phyloP scores from a whole-genome alignment of 257 asterid genomes.

The Lavandula angustifolia region DNA sequence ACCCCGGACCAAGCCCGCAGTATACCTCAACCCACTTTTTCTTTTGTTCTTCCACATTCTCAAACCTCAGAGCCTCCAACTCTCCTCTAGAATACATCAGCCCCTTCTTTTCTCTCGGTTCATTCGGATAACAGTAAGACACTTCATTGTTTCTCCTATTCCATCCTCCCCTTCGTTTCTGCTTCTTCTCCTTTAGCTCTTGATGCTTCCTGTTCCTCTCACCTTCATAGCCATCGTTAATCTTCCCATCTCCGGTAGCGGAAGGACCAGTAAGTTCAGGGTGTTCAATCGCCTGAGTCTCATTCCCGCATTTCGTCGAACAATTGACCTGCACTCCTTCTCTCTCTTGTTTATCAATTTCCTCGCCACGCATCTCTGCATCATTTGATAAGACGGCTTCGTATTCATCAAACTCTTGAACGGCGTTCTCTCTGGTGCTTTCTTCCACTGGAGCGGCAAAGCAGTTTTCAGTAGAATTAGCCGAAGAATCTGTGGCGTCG shows the following conservation, averaged over 20 bases:
- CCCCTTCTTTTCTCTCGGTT: constrained; percentile 42
- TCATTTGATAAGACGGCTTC: neutral
- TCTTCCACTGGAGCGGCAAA: constrained; percentile 19
- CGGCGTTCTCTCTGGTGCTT: neutral
- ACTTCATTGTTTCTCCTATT: constrained; percentile 33
- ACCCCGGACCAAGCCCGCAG: constrained; percentile 59
- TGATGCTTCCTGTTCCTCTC: constrained; percentile 31
- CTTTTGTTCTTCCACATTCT: constrained; percentile 61
- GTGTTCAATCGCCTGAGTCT: constrained; percentile 34
- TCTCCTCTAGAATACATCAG: constrained; percentile 53
- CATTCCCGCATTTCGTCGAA: constrained; percentile 41
- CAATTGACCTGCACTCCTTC: constrained; percentile 36
- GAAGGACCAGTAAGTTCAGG: constrained; percentile 25
- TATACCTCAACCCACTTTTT: constrained; percentile 74
- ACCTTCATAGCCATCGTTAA: constrained; percentile 15
- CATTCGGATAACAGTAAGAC: constrained; percentile 23
- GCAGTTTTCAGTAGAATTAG: constrained; percentile 7
- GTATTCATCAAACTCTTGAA: neutral
- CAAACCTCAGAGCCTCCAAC: constrained; percentile 65
- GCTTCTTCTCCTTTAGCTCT: constrained; percentile 37
- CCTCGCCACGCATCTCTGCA: neutral
- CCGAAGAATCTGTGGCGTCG: constrained; percentile 2
- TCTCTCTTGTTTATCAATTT: neutral
- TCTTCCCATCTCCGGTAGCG: constrained; percentile 19
- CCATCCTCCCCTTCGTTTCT: constrained; percentile 44